Conservation (phyloP, 202 grass and related monocot species). For the Alloteropsis angusta region DNA sequence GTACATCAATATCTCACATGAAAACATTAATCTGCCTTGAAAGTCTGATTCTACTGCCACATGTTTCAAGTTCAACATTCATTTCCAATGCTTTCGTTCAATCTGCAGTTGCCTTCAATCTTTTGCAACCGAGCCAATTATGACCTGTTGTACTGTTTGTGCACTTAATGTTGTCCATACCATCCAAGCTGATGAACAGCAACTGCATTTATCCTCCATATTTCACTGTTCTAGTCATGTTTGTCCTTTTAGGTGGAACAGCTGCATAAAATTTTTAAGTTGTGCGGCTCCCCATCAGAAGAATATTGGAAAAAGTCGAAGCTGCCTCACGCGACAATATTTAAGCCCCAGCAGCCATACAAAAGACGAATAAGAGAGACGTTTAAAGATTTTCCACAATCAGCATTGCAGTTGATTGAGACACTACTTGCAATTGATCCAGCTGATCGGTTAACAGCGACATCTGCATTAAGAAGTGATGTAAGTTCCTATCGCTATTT, state of each 20-base stretch:
- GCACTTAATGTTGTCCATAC: slow-evolving; percentile 13
- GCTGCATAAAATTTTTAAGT: slow-evolving; percentile 91
- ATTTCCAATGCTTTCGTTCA: slow-evolving; percentile 1
- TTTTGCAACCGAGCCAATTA: neutral
- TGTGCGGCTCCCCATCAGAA: slow-evolving; percentile 80
- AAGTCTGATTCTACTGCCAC: neutral
- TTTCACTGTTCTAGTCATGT: slow-evolving; percentile 16
- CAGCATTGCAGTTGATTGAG: slow-evolving; percentile 73
- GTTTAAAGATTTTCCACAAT: slow-evolving; percentile 79
- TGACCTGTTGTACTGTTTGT: slow-evolving; percentile 10
- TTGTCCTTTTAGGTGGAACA: slow-evolving; percentile 69
- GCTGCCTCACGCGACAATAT: slow-evolving; percentile 79
- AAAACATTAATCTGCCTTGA: slow-evolving; percentile 7
- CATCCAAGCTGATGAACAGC: neutral
- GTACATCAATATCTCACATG: neutral
- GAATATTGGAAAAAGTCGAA: slow-evolving; percentile 90
- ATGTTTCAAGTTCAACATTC: neutral
- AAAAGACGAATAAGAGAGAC: slow-evolving; percentile 64
- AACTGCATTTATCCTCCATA: slow-evolving; percentile 10
- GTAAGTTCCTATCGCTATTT: slow-evolving; percentile 38
- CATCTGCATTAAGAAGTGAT: slow-evolving; percentile 65
- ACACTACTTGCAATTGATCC: slow-evolving; percentile 78
- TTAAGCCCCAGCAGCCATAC: slow-evolving; percentile 90
- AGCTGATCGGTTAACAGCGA: slow-evolving; percentile 72
- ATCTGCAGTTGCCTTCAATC: neutral